Base-by-base conservation (phyloP, 2,329 filamentous ascomycete genomes). In the Exserohilum turcica region DNA sequence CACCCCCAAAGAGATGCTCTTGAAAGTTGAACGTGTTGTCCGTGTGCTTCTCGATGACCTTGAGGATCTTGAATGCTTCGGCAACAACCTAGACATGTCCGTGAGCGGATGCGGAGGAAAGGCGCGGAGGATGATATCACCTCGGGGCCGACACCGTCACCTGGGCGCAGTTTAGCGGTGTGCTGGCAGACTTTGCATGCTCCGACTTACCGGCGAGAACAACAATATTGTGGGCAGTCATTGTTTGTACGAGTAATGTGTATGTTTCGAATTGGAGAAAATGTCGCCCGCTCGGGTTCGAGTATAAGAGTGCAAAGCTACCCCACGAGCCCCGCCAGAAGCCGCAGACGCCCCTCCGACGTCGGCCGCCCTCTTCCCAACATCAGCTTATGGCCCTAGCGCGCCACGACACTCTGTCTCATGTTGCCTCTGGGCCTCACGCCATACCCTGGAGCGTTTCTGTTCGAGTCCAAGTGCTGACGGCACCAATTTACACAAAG, bases 1-100 rank as follows among this genome's bases (percentile, higher is more conserved):
- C 93, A 70, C 94, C 93, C 69, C 94, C 92, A 53, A 99, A 84
- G 52, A 95, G 82, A 74, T 97, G 91, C 51, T 96, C 86, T 73
- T 96, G 85, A 67, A 97, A 88, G 74, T 94, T 91, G 80, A 97
- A 96, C 68, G 88, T 88, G 74, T 89, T 82, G 62, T 86, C 84
- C 51, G 87, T 83, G 71, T 85, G 87, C 66, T 87, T 83, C 79
- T 96, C 89, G 54, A 97, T 80, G 4, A 88, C 82, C 73, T 88
- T 89, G 71, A 97, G 84, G 63, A 94, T 79, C 90, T 96, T 96
- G 70, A 96, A 78, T 56, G 86, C 91, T 79, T 96, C 92, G 60
- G 86, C 85, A 52, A 91, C 86, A 60, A 96, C 90, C 90, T 90
- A 52, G 19, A 54, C 24, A 33, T 29, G 31, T 32, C n/a, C 43